Conservation (phyloP, 2,329 filamentous ascomycete genomes). For the Fusarium annulatum region DNA sequence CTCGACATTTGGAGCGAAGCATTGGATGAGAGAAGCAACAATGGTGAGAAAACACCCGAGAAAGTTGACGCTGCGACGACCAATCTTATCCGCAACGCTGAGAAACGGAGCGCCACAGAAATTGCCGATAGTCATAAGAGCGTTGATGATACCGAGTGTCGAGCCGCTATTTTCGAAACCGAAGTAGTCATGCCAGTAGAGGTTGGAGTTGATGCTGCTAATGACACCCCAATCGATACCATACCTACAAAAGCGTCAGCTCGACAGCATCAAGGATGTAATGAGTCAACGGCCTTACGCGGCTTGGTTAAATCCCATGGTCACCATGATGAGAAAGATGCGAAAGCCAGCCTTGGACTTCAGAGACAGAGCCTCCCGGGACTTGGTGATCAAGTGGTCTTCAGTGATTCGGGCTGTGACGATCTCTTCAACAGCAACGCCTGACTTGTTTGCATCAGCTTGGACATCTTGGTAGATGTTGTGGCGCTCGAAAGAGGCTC, state of each 20-base stretch:
- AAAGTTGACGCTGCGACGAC: conserved; percentile 41
- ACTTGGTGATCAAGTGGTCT: conserved; percentile 37
- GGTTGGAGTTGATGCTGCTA: conserved; percentile 39
- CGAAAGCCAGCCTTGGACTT: conserved; percentile 35
- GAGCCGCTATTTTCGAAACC: conserved; percentile 34
- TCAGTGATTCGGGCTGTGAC: conserved; percentile 38
- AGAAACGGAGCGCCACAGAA: conserved; percentile 41
- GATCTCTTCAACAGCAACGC: conserved; percentile 36
- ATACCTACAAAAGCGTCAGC: conserved; percentile 7
- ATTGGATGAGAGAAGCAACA: conserved; percentile 37
- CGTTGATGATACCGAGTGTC: conserved; percentile 38
- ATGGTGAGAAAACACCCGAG: conserved; percentile 33
- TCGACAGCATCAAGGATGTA: fast-evolving
- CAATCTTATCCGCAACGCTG: conserved; percentile 32
- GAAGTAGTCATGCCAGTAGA: conserved; percentile 39
- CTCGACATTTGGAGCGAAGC: conserved; percentile 29
- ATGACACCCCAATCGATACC: conserved; percentile 42
- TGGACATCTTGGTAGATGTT: conserved; percentile 35
- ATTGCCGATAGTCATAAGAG: conserved; percentile 40
- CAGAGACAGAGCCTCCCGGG: conserved; percentile 23
- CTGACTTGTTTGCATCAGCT: conserved; percentile 33
- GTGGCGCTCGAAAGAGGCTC: conserved; percentile 4
- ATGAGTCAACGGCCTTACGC: background rate
- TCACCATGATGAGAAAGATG: conserved; percentile 31
- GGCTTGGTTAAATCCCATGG: conserved; percentile 29